Base-by-base conservation (phyloP, 306 rosid species). In the Citrullus amarus region DNA sequence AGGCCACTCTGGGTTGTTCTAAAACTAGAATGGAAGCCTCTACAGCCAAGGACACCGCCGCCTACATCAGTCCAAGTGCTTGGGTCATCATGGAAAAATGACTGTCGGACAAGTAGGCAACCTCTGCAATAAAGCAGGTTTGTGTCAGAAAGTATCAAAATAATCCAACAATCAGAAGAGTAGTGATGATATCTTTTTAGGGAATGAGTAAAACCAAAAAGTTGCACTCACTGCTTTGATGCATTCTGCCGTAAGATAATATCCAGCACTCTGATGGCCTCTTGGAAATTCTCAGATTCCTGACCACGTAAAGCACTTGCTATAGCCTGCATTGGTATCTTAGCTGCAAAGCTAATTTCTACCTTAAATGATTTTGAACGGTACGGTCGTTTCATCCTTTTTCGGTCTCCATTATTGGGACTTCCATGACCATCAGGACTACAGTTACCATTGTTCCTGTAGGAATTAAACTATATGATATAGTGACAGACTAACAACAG, bases 11-110 rank as follows among this genome's bases (percentile, higher is more conserved):
- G 99, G 3, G 99, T 86, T 4, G 97, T 86, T 78, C 99, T 90
- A 44, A 96, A 96, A 76, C 99, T 96, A 0, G 99, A 92, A 74
- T 96, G 99, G 56, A 96, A 90, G 13, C 99, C 99, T 74, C 93
- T 77, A 71, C 97, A 91, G 1, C 99, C 97, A 6, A 92, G 92
- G 10, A 96, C 97, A 5, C 99, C 99, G 22, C 98, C 98, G 16
- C 98, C 99, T 0, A 96, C 97, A 54, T 88, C 96, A 2, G 88
- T 75, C 60, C 83, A 92, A 71, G 79, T 87, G 28, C 69, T 88
- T 0, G 91, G 84, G 72, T 96, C 87, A 25, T 92, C 90, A 77
- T 91, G 98, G 67, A 96, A 96, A 50, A 87, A 96, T 4, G 93
- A 89, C 14, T 96, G 99, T 5, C 98, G 89, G 43, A 96, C 99